Conservation (phyloP, 352 stramenopile species). For the Globisporangium sylvaticum region DNA sequence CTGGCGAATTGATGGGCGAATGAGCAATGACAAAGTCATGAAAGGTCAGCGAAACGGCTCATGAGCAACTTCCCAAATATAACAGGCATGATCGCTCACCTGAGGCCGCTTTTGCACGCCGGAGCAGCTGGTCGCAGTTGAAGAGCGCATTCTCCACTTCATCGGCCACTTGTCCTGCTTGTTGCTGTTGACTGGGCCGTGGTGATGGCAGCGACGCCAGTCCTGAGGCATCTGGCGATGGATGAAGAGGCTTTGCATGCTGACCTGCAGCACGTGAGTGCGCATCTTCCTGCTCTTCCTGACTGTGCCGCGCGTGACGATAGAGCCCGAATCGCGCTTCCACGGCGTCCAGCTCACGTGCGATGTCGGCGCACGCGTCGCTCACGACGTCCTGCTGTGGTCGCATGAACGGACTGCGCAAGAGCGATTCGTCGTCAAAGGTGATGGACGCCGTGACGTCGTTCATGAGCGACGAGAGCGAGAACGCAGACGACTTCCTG, state of each 20-base stretch:
- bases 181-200: conserved; percentile 20
- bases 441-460: conserved; percentile 7
- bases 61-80: background rate
- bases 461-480: conserved; percentile 18
- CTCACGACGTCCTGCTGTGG: conserved; percentile 9
- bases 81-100: background rate
- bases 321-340: conserved; percentile 33
- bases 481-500: conserved; percentile 14
- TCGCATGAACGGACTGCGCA: conserved; percentile 2
- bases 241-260: no score
- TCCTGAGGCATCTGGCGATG: background rate
- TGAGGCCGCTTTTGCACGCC: conserved; percentile 11
- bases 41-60: conserved; percentile 9
- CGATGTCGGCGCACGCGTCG: conserved; percentile 40
- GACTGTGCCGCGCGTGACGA: background rate
- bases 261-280: no score
- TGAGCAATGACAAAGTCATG: background rate
- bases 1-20: background rate
- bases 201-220: background rate
- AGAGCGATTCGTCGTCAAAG: background rate
- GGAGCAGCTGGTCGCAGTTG: conserved; percentile 50
- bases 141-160: conserved; percentile 51
- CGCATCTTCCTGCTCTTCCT: background rate
- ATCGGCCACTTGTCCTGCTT: conserved; percentile 39
- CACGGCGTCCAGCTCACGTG: conserved; percentile 36